Evolutionary conservation across 208 protist genomes (phyloP).

Genomic region (Eutreptiella sp.): DNA sequence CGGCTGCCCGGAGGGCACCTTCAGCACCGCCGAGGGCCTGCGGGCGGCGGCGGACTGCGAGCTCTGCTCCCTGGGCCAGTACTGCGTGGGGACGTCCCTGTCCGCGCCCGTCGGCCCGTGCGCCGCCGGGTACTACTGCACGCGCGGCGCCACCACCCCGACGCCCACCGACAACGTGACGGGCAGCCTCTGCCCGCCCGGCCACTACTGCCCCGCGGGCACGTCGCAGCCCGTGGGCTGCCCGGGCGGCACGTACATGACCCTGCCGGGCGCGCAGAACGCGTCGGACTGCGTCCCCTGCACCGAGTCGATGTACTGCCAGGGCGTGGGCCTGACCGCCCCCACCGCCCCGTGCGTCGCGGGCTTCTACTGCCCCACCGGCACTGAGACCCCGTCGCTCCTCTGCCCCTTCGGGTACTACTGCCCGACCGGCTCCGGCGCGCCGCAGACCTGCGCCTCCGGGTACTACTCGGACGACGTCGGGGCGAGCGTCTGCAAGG

Average conservation of each 20-base stretch:
- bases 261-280: background rate
- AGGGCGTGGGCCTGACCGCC: background rate
- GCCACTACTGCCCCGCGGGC: slow-evolving; percentile 28
- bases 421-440: slow-evolving; percentile 24
- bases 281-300: slow-evolving; percentile 23
- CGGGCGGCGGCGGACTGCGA: background rate
- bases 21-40: background rate
- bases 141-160: background rate
- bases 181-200: slow-evolving; percentile 17
- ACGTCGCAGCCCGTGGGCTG: slow-evolving; percentile 30
- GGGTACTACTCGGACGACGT: slow-evolving; percentile 24
- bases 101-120: slow-evolving; percentile 7
- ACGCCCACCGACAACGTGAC: slow-evolving; percentile 18
- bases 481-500: slow-evolving; percentile 12
- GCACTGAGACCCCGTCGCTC: background rate
- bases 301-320: slow-evolving; percentile 23
- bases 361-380: slow-evolving; percentile 35
- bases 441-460: slow-evolving; percentile 23
- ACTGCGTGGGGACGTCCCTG: background rate
- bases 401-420: slow-evolving; percentile 34
- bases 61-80: slow-evolving; percentile 8
- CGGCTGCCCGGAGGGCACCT: slow-evolving; percentile 33
- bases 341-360: slow-evolving; percentile 15
- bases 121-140: slow-evolving; percentile 36
- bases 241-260: slow-evolving; percentile 27